Evolutionary conservation across 257 asterid genomes (phyloP).

Genomic region (Solanum clarkiae): DNA sequence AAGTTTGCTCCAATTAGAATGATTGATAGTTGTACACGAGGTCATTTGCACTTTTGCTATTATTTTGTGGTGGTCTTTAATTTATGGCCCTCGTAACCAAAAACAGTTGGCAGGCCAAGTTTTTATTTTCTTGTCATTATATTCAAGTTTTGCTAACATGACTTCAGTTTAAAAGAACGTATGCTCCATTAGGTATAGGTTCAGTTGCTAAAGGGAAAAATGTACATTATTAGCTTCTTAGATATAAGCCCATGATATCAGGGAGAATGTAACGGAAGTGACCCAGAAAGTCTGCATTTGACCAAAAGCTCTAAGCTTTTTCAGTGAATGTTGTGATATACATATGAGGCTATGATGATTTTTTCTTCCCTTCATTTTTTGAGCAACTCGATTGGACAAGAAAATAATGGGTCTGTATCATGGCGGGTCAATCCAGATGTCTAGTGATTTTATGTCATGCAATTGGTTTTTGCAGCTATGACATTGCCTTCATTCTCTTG

Average conservation of each 20-base stretch:
- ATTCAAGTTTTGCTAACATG: neutral
- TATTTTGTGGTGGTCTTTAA: neutral
- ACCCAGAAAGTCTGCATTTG: neutral
- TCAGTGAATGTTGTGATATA: neutral
- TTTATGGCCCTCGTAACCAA: neutral
- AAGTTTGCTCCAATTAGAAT: neutral
- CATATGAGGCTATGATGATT: neutral
- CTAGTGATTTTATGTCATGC: neutral
- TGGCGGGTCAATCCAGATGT: constrained; percentile 11
- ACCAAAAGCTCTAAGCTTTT: neutral
- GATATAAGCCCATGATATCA: neutral
- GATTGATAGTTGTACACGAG: neutral
- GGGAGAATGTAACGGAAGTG: neutral
- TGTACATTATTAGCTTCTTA: neutral
- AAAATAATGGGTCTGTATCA: constrained; percentile 1
- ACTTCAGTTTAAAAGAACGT: neutral
- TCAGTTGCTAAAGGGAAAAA: neutral
- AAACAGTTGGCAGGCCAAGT: neutral
- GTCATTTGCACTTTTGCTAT: neutral
- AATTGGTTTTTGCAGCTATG: neutral
- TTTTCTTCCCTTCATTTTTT: neutral
- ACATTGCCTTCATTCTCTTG: constrained; percentile 5
- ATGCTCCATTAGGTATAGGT: neutral
- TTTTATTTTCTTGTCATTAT: neutral
- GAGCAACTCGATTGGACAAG: neutral